phyloP scores from a whole-genome alignment of 495 filamentous ascomycete species.

The Stereocaulon alpinum region DNA sequence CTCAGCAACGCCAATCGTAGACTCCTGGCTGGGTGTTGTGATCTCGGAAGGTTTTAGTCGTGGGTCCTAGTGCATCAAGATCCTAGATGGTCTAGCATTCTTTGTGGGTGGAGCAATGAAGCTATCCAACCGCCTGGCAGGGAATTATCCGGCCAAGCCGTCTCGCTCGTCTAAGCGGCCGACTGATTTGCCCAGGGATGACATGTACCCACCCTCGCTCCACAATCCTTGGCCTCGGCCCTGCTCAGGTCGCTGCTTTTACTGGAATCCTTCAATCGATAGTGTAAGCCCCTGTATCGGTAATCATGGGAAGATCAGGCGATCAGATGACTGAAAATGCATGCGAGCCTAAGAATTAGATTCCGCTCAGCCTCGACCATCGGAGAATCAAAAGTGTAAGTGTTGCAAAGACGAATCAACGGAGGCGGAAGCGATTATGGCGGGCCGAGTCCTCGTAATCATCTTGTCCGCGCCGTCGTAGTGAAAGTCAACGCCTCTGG shows the following conservation, averaged over 20 bases:
- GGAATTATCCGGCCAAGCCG: not conserved
- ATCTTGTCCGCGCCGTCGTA: not conserved
- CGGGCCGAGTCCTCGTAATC: slow-evolving; percentile 10
- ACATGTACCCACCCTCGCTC: not conserved
- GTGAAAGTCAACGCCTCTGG: not conserved
- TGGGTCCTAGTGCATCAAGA: not conserved
- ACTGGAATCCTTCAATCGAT: not conserved
- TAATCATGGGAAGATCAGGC: not conserved
- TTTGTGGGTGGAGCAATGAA: slow-evolving; percentile 1
- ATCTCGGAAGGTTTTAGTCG: not conserved
- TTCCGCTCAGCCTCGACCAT: slow-evolving; percentile 3
- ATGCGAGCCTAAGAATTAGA: slow-evolving; percentile 14
- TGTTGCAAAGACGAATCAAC: slow-evolving; percentile 6
- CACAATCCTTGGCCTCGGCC: not conserved
- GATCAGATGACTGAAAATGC: slow-evolving; percentile 12
- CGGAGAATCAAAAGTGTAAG: not conserved
- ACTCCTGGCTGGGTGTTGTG: not conserved
- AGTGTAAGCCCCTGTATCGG: too few species aligned
- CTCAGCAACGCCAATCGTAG: not conserved
- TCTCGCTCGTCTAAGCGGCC: not conserved
- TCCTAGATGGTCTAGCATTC: not conserved
- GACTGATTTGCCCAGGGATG: slow-evolving; percentile 8
- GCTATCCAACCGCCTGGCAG: not conserved
- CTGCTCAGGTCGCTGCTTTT: slow-evolving; percentile 7
- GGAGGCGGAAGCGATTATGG: slow-evolving; percentile 8